phyloP scores from a whole-genome alignment of 768 basidiomycete species.

The Panus rudis region DNA sequence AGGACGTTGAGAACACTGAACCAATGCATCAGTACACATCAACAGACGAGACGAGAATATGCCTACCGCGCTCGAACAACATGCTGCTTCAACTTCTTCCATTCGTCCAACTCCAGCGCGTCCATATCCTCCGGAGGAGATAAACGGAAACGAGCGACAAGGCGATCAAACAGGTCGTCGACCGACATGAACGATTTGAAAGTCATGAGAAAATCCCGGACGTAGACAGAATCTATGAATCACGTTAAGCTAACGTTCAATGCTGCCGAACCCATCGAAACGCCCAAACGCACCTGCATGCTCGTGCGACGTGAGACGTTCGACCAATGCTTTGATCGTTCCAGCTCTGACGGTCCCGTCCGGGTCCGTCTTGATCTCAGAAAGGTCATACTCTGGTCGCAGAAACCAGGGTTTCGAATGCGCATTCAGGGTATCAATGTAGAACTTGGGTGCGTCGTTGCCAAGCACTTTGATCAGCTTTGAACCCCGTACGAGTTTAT shows the following conservation, averaged over 20 bases:
- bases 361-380: constrained; percentile 73
- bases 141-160: constrained; percentile 75
- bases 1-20: neutral
- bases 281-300: constrained; percentile 54
- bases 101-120: constrained; percentile 59
- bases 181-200: constrained; percentile 90
- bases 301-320: constrained; percentile 83
- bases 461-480: constrained; percentile 46
- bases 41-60: neutral
- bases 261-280: constrained; percentile 14
- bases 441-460: constrained; percentile 35
- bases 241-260: neutral
- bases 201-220: constrained; percentile 89
- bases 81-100: constrained; percentile 81
- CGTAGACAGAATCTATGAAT: constrained; percentile 63
- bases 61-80: constrained; percentile 81
- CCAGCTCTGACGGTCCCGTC: constrained; percentile 79
- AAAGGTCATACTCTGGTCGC: constrained; percentile 60
- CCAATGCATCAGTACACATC: neutral
- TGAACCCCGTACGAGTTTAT: no score
- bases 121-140: constrained; percentile 63
- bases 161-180: constrained; percentile 74
- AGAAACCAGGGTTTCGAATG: constrained; percentile 69
- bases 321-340: constrained; percentile 77
- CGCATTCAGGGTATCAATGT: constrained; percentile 29